Conservation (phyloP, 371 early-diverging fungal genomes). For the Amoeboaphelidium protococcarum region DNA sequence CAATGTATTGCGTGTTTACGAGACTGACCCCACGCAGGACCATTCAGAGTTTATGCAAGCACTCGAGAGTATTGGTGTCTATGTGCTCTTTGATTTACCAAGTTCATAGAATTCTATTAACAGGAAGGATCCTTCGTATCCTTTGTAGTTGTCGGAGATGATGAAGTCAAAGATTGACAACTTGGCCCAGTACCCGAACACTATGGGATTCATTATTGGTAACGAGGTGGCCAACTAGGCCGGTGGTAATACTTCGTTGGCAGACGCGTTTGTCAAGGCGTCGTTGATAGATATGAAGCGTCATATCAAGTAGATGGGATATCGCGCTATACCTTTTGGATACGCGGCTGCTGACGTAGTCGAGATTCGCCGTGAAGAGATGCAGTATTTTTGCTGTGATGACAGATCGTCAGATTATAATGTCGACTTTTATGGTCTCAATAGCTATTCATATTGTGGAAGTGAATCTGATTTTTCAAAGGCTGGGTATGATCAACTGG, state of each 20-base stretch:
- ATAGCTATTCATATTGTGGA: slow-evolving; percentile 38
- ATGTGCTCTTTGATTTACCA: slow-evolving; percentile 36
- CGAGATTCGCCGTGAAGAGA: slow-evolving; percentile 30
- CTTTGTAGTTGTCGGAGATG: slow-evolving; percentile 20
- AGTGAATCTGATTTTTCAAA: slow-evolving; percentile 16
- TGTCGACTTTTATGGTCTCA: slow-evolving; percentile 45
- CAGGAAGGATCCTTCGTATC: slow-evolving; percentile 34
- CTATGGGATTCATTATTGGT: slow-evolving; percentile 44
- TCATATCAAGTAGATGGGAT: slow-evolving; percentile 18
- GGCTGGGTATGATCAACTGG: slow-evolving; percentile 28
- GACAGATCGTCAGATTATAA: slow-evolving; percentile 11
- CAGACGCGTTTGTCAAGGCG: slow-evolving; percentile 43
- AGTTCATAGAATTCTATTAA: slow-evolving; percentile 31
- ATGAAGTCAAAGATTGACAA: slow-evolving; percentile 30
- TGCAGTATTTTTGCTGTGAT: slow-evolving; percentile 45
- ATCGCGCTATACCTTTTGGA: slow-evolving; percentile 35
- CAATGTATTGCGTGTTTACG: slow-evolving; percentile 50
- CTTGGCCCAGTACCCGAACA: slow-evolving; percentile 30
- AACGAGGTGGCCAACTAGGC: slow-evolving; percentile 46
- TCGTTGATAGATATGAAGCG: slow-evolving; percentile 36
- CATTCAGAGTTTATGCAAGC: slow-evolving; percentile 47
- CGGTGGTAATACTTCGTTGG: slow-evolving; percentile 22
- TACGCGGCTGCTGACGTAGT: slow-evolving; percentile 53
- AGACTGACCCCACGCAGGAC: slow-evolving; percentile 29
- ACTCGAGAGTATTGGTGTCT: slow-evolving; percentile 34